Evolutionary conservation across 176 grass and related monocot species (phyloP), one percentile per base, ranked within the genome.

Genomic region (Avena atlantica): DNA sequence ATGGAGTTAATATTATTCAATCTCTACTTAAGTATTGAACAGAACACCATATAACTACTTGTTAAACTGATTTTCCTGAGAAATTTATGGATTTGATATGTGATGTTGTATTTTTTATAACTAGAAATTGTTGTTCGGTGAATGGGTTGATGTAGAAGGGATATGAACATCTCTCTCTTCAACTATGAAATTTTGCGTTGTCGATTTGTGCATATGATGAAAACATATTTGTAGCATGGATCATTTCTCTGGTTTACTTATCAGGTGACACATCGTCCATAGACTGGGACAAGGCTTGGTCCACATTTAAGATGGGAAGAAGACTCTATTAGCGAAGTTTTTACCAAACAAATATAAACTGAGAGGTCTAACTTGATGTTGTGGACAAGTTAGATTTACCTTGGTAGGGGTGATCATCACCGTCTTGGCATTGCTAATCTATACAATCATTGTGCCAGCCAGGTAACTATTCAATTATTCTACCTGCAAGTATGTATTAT

Each of bases 281-380:
- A 1, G 94, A 99, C 63, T 99, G 97, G 97, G 91, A 99, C 78
- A 99, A 95, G 81, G 92, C 94, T 70, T 99, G 94, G 92, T 78
- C 91, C 23, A 95, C 78, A 2, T 99, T 90, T 57, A 82, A 89
- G 86, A 99, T 95, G 93, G 92, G 25, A 99, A 92, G 86, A 97
- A 94, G 90, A 85, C 89, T 1, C 29, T 99, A 23, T 97, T 97
- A 85, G 90, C 92, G n/a, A 62, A 86, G 70, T 95, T 99, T 64
- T 90, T 86, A 11, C 90, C 91, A 12, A 77, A 95, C 81, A 99
- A 97, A 84, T 99, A 97, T 13, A 93, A 87, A 97, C 91, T 10
- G 94, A 99, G 87, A 94, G 92, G 57, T 89, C 92, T 21, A 95
- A 97, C 82, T 87, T 99, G 53, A 90, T 87, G 93, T 8, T 97